These are phyloP conservation scores for Strigomonas culicis DNA, from an alignment of 208 protist species.

Conservation along the genomic window DNA sequence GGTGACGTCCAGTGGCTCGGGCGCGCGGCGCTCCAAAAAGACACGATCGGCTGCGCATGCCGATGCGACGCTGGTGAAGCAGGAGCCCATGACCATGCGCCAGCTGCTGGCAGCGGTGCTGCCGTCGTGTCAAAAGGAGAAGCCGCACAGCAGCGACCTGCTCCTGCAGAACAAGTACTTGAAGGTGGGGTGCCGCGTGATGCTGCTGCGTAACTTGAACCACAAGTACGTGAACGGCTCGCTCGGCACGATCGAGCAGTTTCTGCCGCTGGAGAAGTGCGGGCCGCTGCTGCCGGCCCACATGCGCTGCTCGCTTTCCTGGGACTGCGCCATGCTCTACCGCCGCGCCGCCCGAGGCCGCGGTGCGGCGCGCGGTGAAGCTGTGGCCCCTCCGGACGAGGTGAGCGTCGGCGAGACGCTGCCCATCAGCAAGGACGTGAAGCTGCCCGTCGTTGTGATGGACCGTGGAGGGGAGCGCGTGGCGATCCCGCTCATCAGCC, in stretches of 20 bases:
- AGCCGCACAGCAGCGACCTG: constrained; percentile 27
- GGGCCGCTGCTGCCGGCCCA: constrained; percentile 37
- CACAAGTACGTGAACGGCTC: constrained; percentile 67
- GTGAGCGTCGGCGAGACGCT: background rate
- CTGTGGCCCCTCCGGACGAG: background rate
- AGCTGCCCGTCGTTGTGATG: constrained; percentile 76
- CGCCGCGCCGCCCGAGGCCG: background rate
- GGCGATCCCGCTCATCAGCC: constrained; percentile 70
- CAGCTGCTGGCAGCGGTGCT: background rate
- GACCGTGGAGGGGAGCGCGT: constrained; percentile 50
- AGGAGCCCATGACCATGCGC: background rate
- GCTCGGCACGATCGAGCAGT: constrained; percentile 66
- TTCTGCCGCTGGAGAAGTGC: constrained; percentile 28
- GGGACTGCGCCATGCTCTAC: constrained; percentile 11
- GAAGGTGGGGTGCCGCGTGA: constrained; percentile 84
- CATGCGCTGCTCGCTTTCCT: constrained; percentile 21
- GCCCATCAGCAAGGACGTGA: constrained; percentile 6
- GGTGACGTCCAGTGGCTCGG: too few relatives aligned
- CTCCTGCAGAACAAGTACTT: constrained; percentile 69
- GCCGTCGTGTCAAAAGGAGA: background rate
- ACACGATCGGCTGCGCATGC: background rate
- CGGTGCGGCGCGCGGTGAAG: background rate
- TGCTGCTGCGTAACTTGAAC: constrained; percentile 82
- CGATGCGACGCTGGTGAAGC: background rate
- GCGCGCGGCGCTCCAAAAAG: background rate